These are phyloP conservation scores for Heteromeles arbutifolia DNA, from an alignment of 306 rosid species.

Conservation along the genomic window DNA sequence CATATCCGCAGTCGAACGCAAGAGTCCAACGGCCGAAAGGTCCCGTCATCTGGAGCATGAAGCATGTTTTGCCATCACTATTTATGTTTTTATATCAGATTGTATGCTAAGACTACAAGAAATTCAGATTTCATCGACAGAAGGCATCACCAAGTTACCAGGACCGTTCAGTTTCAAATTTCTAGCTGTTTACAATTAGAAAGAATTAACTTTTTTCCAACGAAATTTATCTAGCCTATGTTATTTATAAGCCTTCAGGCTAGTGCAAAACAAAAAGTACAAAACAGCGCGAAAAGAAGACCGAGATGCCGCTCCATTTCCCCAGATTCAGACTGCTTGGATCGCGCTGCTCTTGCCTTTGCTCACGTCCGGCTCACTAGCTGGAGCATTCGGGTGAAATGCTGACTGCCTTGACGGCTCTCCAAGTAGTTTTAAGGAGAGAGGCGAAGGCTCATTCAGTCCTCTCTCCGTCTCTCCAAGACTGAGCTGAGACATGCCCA, in stretches of 20 bases:
- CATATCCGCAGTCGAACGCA: no score
- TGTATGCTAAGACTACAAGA: not conserved
- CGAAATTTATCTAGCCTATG: conserved; percentile 61
- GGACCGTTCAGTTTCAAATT: conserved; percentile 28
- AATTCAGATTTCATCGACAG: conserved; percentile 8
- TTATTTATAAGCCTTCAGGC: conserved; percentile 36
- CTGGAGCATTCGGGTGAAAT: conserved; percentile 76
- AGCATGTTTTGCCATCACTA: no score
- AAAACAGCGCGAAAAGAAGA: conserved; percentile 7
- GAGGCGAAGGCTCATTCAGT: conserved; percentile 57
- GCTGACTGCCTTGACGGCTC: conserved; percentile 93
- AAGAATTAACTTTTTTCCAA: conserved; percentile 58
- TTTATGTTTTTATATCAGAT: no score
- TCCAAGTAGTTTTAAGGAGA: conserved; percentile 64
- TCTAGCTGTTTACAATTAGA: conserved; percentile 64
- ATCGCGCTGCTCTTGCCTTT: conserved; percentile 55
- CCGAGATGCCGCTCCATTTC: conserved; percentile 16
- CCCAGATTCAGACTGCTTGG: conserved; percentile 52
- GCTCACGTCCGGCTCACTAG: conserved; percentile 47
- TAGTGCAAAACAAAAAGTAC: conserved; percentile 23
- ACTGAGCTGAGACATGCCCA: conserved; percentile 89
- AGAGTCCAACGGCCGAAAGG: no score
- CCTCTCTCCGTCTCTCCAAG: conserved; percentile 41
- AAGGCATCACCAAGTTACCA: conserved; percentile 19
- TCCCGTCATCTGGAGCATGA: no score